Evolutionary conservation across 176 grass and related monocot species (phyloP).

Genomic region (Otatea glauca): DNA sequence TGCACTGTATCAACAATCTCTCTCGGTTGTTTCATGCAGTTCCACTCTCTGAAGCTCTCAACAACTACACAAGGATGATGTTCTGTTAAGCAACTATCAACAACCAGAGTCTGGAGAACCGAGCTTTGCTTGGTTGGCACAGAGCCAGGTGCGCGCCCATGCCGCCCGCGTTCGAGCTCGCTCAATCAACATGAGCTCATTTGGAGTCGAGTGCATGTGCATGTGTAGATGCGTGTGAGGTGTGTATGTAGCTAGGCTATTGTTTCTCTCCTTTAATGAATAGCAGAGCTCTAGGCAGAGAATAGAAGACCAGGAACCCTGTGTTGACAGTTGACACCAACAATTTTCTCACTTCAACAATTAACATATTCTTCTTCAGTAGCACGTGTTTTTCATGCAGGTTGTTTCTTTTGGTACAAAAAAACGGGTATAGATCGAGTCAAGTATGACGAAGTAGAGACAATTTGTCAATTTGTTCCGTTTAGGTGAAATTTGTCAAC

Average conservation of each 20-base stretch:
- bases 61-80: neutral
- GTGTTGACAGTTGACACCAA: neutral
- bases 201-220: too few relatives aligned
- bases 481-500: neutral
- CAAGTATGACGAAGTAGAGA: neutral
- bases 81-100: too few relatives aligned
- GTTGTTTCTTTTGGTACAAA: neutral
- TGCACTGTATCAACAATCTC: neutral
- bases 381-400: neutral
- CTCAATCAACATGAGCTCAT: too few relatives aligned
- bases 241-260: too few relatives aligned
- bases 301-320: neutral
- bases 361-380: neutral
- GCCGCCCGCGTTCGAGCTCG: too few relatives aligned
- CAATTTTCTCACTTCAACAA: too few relatives aligned
- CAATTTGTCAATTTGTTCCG: neutral
- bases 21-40: neutral
- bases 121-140: too few relatives aligned
- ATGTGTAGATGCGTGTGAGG: too few relatives aligned
- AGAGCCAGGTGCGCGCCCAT: too few relatives aligned
- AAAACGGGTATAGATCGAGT: neutral
- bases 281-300: neutral
- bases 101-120: too few relatives aligned
- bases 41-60: too few relatives aligned
- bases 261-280: too few relatives aligned